phyloP scores from a whole-genome alignment of 495 filamentous ascomycete species.

The Neurospora hispaniola region DNA sequence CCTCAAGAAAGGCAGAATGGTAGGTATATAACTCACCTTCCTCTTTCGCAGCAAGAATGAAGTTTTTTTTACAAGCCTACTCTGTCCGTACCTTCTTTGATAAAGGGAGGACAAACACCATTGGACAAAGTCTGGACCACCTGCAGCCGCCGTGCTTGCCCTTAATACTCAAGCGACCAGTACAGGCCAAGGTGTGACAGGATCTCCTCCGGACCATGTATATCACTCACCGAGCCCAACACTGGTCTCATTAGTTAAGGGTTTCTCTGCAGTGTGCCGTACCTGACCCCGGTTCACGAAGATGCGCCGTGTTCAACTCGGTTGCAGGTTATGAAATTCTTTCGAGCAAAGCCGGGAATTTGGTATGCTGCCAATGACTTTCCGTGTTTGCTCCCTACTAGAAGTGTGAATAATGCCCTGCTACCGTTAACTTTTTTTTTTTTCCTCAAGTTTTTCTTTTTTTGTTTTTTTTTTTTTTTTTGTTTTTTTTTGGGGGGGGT shows the following conservation, averaged over 20 bases:
- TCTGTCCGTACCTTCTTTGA: background rate
- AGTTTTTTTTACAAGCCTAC: background rate
- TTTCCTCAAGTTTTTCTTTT: background rate
- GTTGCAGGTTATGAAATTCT: background rate
- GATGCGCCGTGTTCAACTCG: background rate
- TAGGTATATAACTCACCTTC: background rate
- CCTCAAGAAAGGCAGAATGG: background rate
- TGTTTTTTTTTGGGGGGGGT: too few relatives aligned
- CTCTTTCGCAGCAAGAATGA: background rate
- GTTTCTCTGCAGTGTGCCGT: background rate
- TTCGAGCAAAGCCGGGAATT: background rate
- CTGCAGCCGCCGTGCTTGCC: background rate
- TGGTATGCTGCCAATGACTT: background rate
- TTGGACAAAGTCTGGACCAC: background rate
- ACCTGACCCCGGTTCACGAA: background rate
- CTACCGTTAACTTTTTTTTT: background rate
- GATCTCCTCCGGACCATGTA: background rate
- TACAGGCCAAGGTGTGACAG: background rate
- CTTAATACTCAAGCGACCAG: background rate
- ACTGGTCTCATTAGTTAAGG: background rate
- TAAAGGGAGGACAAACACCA: background rate
- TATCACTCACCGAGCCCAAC: background rate
- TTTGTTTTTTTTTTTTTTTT: background rate
- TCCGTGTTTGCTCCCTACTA: background rate
- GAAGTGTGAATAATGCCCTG: background rate